A percentile compares a stretch with the other conserved stretches of the same genome.
Conservation (phyloP, 2,329 filamentous ascomycete genomes). For the Hypoxylon sp. region DNA sequence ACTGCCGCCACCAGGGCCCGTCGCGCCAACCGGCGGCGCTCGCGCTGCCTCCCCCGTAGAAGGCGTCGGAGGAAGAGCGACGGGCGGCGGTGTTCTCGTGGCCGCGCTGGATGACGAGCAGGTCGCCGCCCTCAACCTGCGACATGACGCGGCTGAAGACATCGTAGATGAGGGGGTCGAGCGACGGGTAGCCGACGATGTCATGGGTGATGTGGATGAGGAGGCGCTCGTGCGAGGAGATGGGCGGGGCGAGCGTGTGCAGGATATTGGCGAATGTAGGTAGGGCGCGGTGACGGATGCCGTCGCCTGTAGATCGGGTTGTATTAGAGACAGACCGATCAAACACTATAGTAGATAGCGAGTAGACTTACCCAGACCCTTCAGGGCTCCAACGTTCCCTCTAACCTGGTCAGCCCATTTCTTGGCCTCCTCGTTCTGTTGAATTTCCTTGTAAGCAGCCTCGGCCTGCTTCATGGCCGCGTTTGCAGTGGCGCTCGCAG, state of each 20-base stretch:
- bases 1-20: conserved; percentile 94
- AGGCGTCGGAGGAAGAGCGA: conserved; percentile 73
- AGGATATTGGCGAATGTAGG: conserved; percentile 96
- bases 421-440: conserved; percentile 95
- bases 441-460: conserved; percentile 91
- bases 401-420: conserved; percentile 95
- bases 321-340: conserved; percentile 20
- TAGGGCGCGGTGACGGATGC: conserved; percentile 85
- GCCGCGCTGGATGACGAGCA: conserved; percentile 93
- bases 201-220: conserved; percentile 98
- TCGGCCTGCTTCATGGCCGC: conserved; percentile 94
- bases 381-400: conserved; percentile 85
- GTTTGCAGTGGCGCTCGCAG: conserved; percentile 69
- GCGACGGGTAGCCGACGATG: conserved; percentile 90
- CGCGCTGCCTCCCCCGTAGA: conserved; percentile 60
- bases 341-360: not conserved
- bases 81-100: conserved; percentile 83
- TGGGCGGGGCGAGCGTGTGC: conserved; percentile 94
- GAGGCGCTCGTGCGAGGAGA: conserved; percentile 95
- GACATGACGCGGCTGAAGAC: conserved; percentile 97
- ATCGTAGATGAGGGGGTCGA: conserved; percentile 90
- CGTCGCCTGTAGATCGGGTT: conserved; percentile 74
- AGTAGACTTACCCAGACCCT: conserved; percentile 73
- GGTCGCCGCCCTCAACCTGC: conserved; percentile 97
- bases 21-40: conserved; percentile 79